phyloP scores from a whole-genome alignment of 345 rosid species.

The Eucalyptus camaldulensis region DNA sequence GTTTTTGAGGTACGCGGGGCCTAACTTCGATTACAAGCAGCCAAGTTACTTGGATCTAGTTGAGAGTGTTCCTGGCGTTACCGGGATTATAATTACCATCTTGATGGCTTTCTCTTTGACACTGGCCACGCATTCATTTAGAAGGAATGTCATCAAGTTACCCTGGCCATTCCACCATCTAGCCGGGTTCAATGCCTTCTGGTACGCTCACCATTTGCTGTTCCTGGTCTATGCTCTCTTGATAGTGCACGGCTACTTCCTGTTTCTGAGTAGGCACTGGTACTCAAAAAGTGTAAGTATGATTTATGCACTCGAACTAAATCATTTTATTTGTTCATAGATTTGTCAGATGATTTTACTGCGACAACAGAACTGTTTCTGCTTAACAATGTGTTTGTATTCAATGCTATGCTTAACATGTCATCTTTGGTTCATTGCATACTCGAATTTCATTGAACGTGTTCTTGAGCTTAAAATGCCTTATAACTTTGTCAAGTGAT shows the following conservation, averaged over 20 bases:
- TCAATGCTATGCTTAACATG: background rate
- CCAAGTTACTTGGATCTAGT: slow-evolving; percentile 53
- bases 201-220: slow-evolving; percentile 95
- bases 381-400: background rate
- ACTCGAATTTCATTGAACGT: background rate
- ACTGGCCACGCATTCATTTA: slow-evolving; percentile 52
- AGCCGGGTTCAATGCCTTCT: slow-evolving; percentile 89
- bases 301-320: background rate
- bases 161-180: slow-evolving; percentile 51
- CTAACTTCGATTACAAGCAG: slow-evolving; percentile 33
- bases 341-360: background rate
- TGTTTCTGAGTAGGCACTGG: slow-evolving; percentile 59
- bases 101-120: slow-evolving; percentile 64
- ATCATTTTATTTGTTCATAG: background rate
- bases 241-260: slow-evolving; percentile 67
- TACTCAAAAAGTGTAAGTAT: slow-evolving; percentile 6
- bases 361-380: background rate
- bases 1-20: slow-evolving; percentile 36
- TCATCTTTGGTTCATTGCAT: background rate
- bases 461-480: background rate
- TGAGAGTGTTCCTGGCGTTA: slow-evolving; percentile 32
- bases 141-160: slow-evolving; percentile 56
- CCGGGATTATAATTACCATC: slow-evolving; percentile 49
- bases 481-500: background rate
- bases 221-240: slow-evolving; percentile 53